Percentiles rank a stretch among this genome's conserved stretches.
Evolutionary conservation across 352 stramenopile species (phyloP).

Genomic region (Globisporangium irregulare): DNA sequence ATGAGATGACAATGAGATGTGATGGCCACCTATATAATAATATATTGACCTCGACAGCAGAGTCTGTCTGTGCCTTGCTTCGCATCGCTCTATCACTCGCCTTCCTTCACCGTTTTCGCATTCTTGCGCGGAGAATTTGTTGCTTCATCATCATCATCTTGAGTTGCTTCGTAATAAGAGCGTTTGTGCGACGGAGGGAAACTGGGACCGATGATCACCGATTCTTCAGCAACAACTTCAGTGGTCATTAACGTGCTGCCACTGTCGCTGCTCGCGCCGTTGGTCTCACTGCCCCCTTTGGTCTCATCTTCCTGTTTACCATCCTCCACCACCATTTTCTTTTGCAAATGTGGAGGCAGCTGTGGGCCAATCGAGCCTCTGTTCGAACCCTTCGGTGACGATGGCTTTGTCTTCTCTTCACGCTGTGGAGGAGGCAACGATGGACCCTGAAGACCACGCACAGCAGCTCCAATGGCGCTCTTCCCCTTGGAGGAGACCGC

Average conservation of each 20-base stretch:
- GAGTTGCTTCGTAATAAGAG: background rate
- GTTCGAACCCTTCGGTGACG: background rate
- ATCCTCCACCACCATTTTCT: slow-evolving; percentile 15
- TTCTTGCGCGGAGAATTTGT: slow-evolving; percentile 4
- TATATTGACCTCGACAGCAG: slow-evolving; percentile 2
- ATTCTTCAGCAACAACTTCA: background rate
- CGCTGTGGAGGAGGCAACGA: slow-evolving; percentile 1
- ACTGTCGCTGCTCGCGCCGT: slow-evolving; percentile 1
- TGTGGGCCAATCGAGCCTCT: background rate
- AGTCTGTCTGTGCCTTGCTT: background rate
- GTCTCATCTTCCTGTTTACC: background rate
- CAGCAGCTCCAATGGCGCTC: background rate
- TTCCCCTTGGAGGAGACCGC: slow-evolving; percentile 12
- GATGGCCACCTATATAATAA: slow-evolving; percentile 8
- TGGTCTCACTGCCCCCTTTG: background rate
- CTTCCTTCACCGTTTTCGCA: background rate
- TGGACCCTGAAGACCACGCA: slow-evolving; percentile 17
- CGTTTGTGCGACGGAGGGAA: slow-evolving; percentile 11
- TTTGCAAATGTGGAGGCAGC: slow-evolving; percentile 13
- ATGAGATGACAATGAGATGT: background rate
- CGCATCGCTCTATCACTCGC: background rate
- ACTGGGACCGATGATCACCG: slow-evolving; percentile 9
- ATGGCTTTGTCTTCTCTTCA: background rate
- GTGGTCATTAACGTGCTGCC: background rate
- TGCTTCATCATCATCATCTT: background rate